Percentiles rank a stretch among this genome's conserved stretches.
These are phyloP conservation scores for Aspergillus chevalieri DNA, from an alignment of 2,329 filamentous ascomycete species.

Conservation along the genomic window DNA sequence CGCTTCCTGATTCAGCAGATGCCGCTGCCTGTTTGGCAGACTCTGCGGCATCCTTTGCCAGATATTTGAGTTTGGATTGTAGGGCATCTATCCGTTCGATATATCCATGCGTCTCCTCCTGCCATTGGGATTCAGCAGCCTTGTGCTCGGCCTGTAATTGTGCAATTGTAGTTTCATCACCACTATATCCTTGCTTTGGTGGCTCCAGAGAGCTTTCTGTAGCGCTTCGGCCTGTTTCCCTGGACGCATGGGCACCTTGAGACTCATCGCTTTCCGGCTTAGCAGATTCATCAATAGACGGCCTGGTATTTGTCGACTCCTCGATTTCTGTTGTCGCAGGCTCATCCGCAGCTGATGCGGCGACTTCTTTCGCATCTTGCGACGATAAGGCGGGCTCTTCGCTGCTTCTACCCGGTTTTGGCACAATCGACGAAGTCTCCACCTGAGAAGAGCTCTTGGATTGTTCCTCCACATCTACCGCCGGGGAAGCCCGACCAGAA, in stretches of 20 bases:
- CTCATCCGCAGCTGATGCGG: slow-evolving; percentile 10
- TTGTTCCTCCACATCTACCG: slow-evolving; percentile 17
- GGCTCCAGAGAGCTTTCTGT: slow-evolving; percentile 11
- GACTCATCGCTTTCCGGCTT: slow-evolving; percentile 7
- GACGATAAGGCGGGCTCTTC: slow-evolving; percentile 20
- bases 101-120: slow-evolving; percentile 77
- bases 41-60: slow-evolving; percentile 73
- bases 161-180: slow-evolving; percentile 42
- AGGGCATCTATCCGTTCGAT: slow-evolving; percentile 87
- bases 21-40: slow-evolving; percentile 63
- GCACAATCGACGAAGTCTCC: slow-evolving; percentile 7
- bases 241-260: slow-evolving; percentile 8
- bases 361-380: slow-evolving; percentile 23
- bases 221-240: slow-evolving; percentile 12
- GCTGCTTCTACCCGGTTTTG: slow-evolving; percentile 17
- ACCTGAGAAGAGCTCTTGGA: slow-evolving; percentile 5
- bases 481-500: slow-evolving; percentile 15
- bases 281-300: neutral
- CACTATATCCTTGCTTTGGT: slow-evolving; percentile 13
- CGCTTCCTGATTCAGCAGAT: slow-evolving; percentile 57
- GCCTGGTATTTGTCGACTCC: neutral
- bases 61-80: slow-evolving; percentile 82
- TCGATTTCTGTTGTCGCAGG: slow-evolving; percentile 1
- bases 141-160: slow-evolving; percentile 47
- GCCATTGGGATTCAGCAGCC: slow-evolving; percentile 53